Evolutionary conservation across 2,329 filamentous ascomycete genomes (phyloP).

Genomic region (Colletotrichum australisinense): DNA sequence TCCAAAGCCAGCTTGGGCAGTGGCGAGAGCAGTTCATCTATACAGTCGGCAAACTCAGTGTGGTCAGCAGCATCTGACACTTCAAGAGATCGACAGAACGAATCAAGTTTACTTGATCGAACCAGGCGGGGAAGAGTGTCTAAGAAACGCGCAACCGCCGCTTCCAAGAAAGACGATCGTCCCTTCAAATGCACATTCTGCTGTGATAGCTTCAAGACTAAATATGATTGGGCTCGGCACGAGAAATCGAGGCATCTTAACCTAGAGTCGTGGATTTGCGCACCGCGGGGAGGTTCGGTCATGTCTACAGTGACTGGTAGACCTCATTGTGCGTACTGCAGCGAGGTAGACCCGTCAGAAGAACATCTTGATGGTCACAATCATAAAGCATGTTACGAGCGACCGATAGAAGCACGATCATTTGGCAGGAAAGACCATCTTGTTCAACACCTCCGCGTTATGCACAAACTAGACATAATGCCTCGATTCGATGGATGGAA

Average conservation of each 20-base stretch:
- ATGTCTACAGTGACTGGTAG: constrained; percentile 37
- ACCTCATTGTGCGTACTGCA: constrained; percentile 42
- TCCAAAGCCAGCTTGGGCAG: constrained; percentile 22
- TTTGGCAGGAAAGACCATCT: constrained; percentile 46
- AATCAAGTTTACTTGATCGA: too few relatives aligned
- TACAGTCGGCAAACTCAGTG: constrained; percentile 16
- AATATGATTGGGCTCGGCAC: constrained; percentile 61
- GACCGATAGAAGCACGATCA: constrained; percentile 31
- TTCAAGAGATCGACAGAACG: too few relatives aligned
- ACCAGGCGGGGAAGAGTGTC: too few relatives aligned
- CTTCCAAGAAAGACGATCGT: not conserved
- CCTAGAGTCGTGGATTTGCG: constrained; percentile 59
- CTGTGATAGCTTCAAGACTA: constrained; percentile 56
- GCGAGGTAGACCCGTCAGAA: constrained; percentile 35
- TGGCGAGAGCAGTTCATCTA: constrained; percentile 14
- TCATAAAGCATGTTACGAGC: constrained; percentile 35
- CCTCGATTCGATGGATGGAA: constrained; percentile 52
- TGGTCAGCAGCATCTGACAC: constrained; percentile 11
- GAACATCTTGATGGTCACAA: constrained; percentile 42
- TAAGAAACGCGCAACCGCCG: too few relatives aligned
- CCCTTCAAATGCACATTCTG: constrained; percentile 58
- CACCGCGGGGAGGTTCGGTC: constrained; percentile 39
- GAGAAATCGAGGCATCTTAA: constrained; percentile 59
- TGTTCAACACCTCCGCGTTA: constrained; percentile 43
- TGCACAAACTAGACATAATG: constrained; percentile 48